Evolutionary conservation across 2,329 filamentous ascomycete species (phyloP).

Genomic region (Penicillium sp.): DNA sequence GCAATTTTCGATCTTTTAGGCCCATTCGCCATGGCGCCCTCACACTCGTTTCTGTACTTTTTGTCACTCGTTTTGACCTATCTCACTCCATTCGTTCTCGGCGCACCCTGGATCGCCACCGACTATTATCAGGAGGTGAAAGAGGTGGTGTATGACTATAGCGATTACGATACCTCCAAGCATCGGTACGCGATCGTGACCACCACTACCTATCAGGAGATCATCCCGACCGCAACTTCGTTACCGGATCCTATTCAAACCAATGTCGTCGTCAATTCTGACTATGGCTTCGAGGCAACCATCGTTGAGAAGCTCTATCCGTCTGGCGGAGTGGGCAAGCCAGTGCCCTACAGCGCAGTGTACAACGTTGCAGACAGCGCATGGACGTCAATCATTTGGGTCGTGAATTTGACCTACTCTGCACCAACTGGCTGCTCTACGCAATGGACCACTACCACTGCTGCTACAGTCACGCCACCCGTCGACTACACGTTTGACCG

Average conservation of each 20-base stretch:
- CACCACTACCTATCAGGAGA: slow-evolving; percentile 23
- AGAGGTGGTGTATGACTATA: slow-evolving; percentile 14
- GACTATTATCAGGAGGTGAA: slow-evolving; percentile 29
- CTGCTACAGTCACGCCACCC: slow-evolving; percentile 27
- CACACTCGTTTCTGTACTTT: slow-evolving; percentile 31
- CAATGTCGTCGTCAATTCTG: slow-evolving; percentile 24
- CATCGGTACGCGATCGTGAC: slow-evolving; percentile 6
- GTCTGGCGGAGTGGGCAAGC: slow-evolving; percentile 27
- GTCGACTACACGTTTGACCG: slow-evolving; percentile 9
- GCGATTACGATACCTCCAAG: slow-evolving; percentile 13
- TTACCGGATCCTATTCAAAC: slow-evolving; percentile 33
- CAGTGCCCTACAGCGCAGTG: background rate
- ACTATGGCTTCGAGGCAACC: slow-evolving; percentile 25
- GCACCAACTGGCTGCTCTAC: slow-evolving; percentile 36
- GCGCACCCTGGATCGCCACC: slow-evolving; percentile 38
- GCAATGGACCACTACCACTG: slow-evolving; percentile 33
- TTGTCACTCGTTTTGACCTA: slow-evolving; percentile 27
- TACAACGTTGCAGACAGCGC: slow-evolving; percentile 11
- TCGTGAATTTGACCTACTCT: slow-evolving; percentile 34
- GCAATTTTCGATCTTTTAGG: background rate
- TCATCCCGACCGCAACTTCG: slow-evolving; percentile 30
- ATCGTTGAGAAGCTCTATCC: slow-evolving; percentile 36
- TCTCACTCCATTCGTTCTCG: slow-evolving; percentile 25
- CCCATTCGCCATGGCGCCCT: slow-evolving; percentile 26
- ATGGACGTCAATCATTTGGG: slow-evolving; percentile 26